A percentile compares a stretch with the other conserved stretches of the same genome.
Evolutionary conservation across 2,329 filamentous ascomycete species (phyloP).

Genomic region (Podosphaera xanthii): DNA sequence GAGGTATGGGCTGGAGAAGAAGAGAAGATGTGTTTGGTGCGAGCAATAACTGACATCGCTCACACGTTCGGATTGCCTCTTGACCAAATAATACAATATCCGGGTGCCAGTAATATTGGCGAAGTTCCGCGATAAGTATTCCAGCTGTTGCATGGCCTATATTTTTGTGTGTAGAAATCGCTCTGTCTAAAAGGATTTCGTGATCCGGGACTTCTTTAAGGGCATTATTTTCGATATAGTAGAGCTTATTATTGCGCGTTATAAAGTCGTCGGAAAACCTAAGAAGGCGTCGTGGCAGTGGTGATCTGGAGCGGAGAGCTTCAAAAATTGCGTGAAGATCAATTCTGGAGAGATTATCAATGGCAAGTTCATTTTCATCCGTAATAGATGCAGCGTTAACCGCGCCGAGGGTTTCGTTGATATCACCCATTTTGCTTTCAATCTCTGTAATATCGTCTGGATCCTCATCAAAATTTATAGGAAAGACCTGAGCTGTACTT

Average conservation of each 20-base stretch:
- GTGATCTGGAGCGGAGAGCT: background rate
- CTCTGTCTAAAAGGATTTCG: background rate
- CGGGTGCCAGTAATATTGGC: background rate
- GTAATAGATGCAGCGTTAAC: background rate
- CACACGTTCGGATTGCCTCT: background rate
- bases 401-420: background rate
- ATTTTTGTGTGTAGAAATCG: background rate
- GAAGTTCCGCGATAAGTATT: background rate
- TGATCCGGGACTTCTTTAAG: background rate
- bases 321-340: background rate
- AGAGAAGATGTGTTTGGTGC: background rate
- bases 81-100: background rate
- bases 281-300: background rate
- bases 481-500: background rate
- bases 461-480: background rate
- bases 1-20: background rate
- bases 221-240: background rate
- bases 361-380: background rate
- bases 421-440: background rate
- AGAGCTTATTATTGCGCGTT: background rate
- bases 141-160: background rate
- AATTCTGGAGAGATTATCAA: background rate
- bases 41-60: background rate
- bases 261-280: background rate
- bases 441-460: background rate